phyloP scores from a whole-genome alignment of 306 rosid species.

The Dryas alaskensis region DNA sequence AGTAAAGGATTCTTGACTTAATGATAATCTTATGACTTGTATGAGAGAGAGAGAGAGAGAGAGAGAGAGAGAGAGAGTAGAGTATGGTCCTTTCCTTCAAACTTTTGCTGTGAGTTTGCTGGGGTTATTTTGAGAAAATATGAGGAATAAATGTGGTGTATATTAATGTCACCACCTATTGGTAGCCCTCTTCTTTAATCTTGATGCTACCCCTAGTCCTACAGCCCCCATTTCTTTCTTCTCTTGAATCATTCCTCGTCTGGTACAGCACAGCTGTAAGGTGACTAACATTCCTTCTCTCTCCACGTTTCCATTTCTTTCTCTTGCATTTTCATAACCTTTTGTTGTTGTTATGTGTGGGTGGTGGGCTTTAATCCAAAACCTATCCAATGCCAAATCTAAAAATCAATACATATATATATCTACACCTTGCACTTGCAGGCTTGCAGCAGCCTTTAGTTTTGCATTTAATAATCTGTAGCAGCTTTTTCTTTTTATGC shows the following conservation, averaged over 20 bases:
- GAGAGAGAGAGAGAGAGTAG: no score
- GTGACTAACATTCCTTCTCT: conserved; percentile 44
- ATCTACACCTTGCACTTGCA: no score
- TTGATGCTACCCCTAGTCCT: conserved; percentile 24
- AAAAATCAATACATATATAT: not conserved
- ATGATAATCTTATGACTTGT: no score
- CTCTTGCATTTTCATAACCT: conserved; percentile 26
- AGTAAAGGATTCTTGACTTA: no score
- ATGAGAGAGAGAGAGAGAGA: no score
- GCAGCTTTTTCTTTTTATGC: conserved; percentile 41
- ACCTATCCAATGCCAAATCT: conserved; percentile 5
- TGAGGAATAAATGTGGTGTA: conserved; percentile 58
- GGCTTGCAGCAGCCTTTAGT: conserved; percentile 4
- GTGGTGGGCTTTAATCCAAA: conserved; percentile 25
- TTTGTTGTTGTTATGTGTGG: conserved; percentile 29
- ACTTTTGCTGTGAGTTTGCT: not conserved
- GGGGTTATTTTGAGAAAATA: not conserved
- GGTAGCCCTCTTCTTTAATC: conserved; percentile 20
- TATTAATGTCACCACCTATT: conserved; percentile 37
- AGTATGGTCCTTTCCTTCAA: not conserved
- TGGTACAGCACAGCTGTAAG: conserved; percentile 67
- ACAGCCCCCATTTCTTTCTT: conserved; percentile 51
- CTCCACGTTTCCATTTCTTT: conserved; percentile 32
- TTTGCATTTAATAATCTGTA: conserved; percentile 3
- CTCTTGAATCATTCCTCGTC: conserved; percentile 68